Conservation (phyloP, 805 yeast species). For the Starmerella asiatica region DNA sequence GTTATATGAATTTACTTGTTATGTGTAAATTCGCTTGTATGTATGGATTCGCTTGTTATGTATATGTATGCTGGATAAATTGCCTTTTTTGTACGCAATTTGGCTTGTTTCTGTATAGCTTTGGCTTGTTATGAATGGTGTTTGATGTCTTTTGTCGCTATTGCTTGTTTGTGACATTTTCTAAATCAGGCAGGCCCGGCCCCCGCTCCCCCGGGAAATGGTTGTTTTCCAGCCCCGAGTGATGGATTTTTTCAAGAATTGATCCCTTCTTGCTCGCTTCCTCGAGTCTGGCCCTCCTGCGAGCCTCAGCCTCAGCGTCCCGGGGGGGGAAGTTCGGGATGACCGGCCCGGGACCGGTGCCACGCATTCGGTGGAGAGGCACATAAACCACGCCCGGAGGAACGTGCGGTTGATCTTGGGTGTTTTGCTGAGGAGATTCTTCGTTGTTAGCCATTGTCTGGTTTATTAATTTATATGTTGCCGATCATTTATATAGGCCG, state of each 20-base stretch:
- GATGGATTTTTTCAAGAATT: neutral
- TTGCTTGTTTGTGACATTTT: neutral
- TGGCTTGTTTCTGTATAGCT: too few species aligned
- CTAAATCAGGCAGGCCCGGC: neutral
- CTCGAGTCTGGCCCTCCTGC: neutral
- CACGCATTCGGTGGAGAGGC: conserved; percentile 4
- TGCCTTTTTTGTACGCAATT: too few species aligned
- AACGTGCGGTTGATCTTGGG: too few species aligned
- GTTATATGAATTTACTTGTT: too few species aligned
- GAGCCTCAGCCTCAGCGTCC: neutral
- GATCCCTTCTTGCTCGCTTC: neutral
- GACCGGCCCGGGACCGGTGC: conserved; percentile 12
- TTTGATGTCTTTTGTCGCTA: too few species aligned
- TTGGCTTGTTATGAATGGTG: too few species aligned
- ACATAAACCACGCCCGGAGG: conserved; percentile 9
- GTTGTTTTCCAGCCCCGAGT: neutral
- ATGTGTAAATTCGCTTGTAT: too few species aligned
- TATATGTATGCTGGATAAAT: too few species aligned
- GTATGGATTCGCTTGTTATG: too few species aligned
- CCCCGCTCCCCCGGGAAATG: neutral
- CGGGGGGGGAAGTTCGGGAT: neutral
- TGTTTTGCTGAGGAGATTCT: neutral
- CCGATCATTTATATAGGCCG: neutral
- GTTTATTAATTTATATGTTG: too few species aligned
- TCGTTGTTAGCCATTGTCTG: too few species aligned